phyloP scores from a whole-genome alignment of 306 rosid genomes.

The Cucurbita ficifolia region DNA sequence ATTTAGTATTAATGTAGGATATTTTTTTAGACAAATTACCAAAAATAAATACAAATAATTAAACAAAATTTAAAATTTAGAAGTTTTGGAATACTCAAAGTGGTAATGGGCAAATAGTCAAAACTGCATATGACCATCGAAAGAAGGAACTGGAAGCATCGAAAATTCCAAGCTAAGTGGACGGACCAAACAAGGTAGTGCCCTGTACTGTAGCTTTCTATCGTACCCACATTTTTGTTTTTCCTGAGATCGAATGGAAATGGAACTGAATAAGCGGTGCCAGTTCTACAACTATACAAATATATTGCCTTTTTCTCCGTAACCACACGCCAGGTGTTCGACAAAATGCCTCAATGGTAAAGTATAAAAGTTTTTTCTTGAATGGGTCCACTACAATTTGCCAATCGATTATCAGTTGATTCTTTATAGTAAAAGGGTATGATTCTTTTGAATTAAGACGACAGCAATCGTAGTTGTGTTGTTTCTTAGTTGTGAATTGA shows the following conservation, averaged over 20 bases:
- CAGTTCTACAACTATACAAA: not conserved
- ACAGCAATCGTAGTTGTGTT: not conserved
- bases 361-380: not conserved
- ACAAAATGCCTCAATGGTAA: conserved; percentile 1
- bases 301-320: not conserved
- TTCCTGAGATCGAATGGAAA: not conserved
- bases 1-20: too few relatives aligned
- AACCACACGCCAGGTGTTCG: conserved; percentile 1
- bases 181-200: conserved; percentile 1
- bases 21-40: too few relatives aligned
- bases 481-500: not conserved
- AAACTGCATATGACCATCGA: not conserved
- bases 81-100: too few relatives aligned
- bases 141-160: not conserved
- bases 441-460: not conserved
- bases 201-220: not conserved
- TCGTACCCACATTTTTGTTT: not conserved
- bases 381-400: conserved; percentile 5
- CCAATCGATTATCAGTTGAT: not conserved
- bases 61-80: too few relatives aligned
- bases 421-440: not conserved
- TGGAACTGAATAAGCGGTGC: not conserved
- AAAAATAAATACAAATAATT: too few relatives aligned
- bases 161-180: conserved; percentile 2
- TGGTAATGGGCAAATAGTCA: too few relatives aligned